Evolutionary conservation across 164 flowering plant genomes (phyloP).

Genomic region (Kingdonia uniflora): DNA sequence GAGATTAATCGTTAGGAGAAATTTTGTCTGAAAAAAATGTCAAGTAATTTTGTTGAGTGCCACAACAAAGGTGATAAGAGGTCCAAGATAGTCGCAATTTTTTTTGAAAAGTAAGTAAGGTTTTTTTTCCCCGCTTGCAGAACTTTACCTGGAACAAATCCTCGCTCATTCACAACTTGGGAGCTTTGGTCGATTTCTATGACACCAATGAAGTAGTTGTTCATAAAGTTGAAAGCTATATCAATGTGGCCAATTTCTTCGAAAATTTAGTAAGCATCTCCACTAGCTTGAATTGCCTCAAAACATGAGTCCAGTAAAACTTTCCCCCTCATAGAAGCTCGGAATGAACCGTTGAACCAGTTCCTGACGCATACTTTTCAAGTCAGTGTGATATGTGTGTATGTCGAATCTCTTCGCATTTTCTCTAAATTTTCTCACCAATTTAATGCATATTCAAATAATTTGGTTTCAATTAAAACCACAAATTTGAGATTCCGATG

Average conservation of each 20-base stretch:
- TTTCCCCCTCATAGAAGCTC: too few relatives aligned
- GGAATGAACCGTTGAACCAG: too few relatives aligned
- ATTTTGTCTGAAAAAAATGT: conserved; percentile 5
- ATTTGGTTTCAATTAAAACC: too few relatives aligned
- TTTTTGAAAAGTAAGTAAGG: background rate
- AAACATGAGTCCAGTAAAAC: too few relatives aligned
- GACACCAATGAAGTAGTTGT: conserved; percentile 12
- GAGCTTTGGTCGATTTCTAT: conserved; percentile 4
- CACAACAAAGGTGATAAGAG: background rate
- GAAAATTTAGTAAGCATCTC: conserved; percentile 17
- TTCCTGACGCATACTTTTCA: too few relatives aligned
- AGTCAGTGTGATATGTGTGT: too few relatives aligned
- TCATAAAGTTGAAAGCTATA: conserved; percentile 16
- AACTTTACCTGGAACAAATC: background rate
- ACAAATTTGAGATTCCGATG: too few relatives aligned
- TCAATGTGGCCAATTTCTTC: conserved; percentile 16
- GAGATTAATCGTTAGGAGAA: too few relatives aligned
- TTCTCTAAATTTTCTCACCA: too few relatives aligned
- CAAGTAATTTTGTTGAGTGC: conserved; percentile 8
- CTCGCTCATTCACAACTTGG: background rate
- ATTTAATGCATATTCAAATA: too few relatives aligned
- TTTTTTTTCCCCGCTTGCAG: background rate
- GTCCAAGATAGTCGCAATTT: background rate
- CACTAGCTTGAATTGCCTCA: conserved; percentile 11
- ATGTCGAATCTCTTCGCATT: too few relatives aligned